Percentiles rank a stretch among this genome's conserved stretches.
Evolutionary conservation across 2,329 filamentous ascomycete genomes (phyloP).

Genomic region (Ophiobolus disseminans): DNA sequence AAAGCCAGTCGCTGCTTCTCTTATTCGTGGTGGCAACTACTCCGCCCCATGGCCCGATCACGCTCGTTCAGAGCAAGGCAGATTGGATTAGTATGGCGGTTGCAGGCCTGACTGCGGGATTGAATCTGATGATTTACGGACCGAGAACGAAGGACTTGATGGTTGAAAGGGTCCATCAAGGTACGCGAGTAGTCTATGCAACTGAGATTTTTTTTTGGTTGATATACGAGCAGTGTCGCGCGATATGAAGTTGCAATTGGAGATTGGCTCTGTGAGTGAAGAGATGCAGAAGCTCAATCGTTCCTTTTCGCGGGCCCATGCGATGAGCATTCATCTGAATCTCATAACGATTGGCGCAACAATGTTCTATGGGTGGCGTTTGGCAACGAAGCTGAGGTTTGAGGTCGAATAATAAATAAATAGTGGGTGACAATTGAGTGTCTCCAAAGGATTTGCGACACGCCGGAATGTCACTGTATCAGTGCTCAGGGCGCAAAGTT

Average conservation of each 20-base stretch:
- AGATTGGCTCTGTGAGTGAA: conserved; percentile 6
- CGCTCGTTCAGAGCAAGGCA: conserved; percentile 27
- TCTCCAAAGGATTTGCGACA: no score
- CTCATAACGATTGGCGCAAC: conserved; percentile 46
- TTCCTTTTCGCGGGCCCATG: conserved; percentile 48
- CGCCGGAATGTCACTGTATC: neutral
- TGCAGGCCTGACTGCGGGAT: conserved; percentile 35
- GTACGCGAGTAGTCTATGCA: conserved; percentile 17
- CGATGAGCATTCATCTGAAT: conserved; percentile 55
- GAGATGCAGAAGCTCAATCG: conserved; percentile 39
- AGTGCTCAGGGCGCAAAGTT: no score
- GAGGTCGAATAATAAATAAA: conserved; percentile 1
- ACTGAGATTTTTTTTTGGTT: neutral
- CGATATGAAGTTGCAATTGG: conserved; percentile 13
- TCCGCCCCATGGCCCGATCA: conserved; percentile 42
- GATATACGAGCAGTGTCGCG: conserved; percentile 20
- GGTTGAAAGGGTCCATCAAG: conserved; percentile 43
- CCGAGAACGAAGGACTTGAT: conserved; percentile 45
- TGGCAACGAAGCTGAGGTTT: conserved; percentile 26
- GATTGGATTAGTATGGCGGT: conserved; percentile 39
- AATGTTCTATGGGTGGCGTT: conserved; percentile 34
- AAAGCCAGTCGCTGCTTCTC: conserved; percentile 45
- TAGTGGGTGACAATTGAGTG: neutral
- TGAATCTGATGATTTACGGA: conserved; percentile 50
- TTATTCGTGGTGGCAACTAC: conserved; percentile 44